A percentile compares a stretch with the other conserved stretches of the same genome.
Conservation (phyloP, 441 rosid genomes). For the Arabidopsis hybrid region DNA sequence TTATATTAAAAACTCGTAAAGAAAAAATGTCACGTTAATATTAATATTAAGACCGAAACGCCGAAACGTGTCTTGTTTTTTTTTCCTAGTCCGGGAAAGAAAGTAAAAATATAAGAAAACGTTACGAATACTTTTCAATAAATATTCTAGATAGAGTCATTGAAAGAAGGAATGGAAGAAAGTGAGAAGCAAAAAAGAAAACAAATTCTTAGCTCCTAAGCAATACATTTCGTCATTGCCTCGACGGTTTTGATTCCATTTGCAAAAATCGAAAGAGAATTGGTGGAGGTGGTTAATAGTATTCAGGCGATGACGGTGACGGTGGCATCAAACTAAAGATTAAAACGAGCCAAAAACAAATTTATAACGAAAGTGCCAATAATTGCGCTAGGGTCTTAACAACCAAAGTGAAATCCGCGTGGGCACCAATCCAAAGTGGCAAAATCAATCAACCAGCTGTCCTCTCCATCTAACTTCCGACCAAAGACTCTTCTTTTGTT, state of each 20-base stretch:
- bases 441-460: slow-evolving; percentile 38
- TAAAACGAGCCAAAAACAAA: neutral
- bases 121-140: slow-evolving; percentile 1
- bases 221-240: slow-evolving; percentile 36
- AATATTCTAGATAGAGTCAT: slow-evolving; percentile 1
- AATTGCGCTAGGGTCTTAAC: slow-evolving; percentile 6
- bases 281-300: neutral
- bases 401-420: slow-evolving; percentile 23
- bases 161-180: slow-evolving; percentile 21
- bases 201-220: slow-evolving; percentile 31
- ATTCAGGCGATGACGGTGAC: slow-evolving; percentile 9
- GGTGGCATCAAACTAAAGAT: slow-evolving; percentile 10
- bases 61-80: slow-evolving; percentile 22
- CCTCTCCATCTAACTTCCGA: slow-evolving; percentile 26
- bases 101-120: neutral
- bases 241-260: slow-evolving; percentile 19
- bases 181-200: slow-evolving; percentile 6
- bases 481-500: slow-evolving; percentile 30
- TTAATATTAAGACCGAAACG: slow-evolving; percentile 18
- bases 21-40: neutral
- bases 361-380: slow-evolving; percentile 1
- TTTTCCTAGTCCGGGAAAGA: neutral
- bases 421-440: slow-evolving; percentile 18
- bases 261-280: neutral
- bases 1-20: slow-evolving; percentile 5